These are phyloP conservation scores for Aspergillus pseudonomiae DNA, from an alignment of 2,329 filamentous ascomycete species.

Conservation along the genomic window DNA sequence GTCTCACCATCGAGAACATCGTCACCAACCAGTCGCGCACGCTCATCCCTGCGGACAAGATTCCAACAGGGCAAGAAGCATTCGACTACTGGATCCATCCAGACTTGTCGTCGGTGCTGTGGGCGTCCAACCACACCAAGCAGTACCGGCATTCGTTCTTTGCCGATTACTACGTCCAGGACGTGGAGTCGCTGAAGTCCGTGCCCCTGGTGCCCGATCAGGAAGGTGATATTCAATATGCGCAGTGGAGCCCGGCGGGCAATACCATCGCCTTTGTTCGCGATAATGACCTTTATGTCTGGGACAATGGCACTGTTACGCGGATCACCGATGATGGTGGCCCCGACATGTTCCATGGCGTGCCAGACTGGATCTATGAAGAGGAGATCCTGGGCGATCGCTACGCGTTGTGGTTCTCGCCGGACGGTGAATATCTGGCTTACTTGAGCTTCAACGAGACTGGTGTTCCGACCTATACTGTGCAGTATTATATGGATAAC, in stretches of 20 bases:
- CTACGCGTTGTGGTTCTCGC: conserved; percentile 88
- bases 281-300: conserved; percentile 66
- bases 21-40: conserved; percentile 59
- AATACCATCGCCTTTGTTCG: conserved; percentile 68
- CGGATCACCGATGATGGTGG: conserved; percentile 83
- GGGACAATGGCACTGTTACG: conserved; percentile 56
- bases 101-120: conserved; percentile 62
- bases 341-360: conserved; percentile 80
- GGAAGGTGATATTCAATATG: conserved; percentile 68
- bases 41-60: conserved; percentile 61
- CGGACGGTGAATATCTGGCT: conserved; percentile 80
- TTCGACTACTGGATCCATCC: conserved; percentile 64
- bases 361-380: conserved; percentile 95
- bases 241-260: conserved; percentile 61
- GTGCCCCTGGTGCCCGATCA: conserved; percentile 62
- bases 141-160: conserved; percentile 71
- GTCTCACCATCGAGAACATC: conserved; percentile 65
- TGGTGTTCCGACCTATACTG: conserved; percentile 66
- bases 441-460: conserved; percentile 85
- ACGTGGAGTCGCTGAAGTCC: conserved; percentile 54
- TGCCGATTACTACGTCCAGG: conserved; percentile 66
- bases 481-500: conserved; percentile 68
- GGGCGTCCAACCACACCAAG: conserved; percentile 68
- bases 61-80: conserved; percentile 53
- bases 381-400: conserved; percentile 75